These are phyloP conservation scores for Zygnema circumcarinatum DNA, from an alignment of 139 green algal genomes.

Conservation along the genomic window DNA sequence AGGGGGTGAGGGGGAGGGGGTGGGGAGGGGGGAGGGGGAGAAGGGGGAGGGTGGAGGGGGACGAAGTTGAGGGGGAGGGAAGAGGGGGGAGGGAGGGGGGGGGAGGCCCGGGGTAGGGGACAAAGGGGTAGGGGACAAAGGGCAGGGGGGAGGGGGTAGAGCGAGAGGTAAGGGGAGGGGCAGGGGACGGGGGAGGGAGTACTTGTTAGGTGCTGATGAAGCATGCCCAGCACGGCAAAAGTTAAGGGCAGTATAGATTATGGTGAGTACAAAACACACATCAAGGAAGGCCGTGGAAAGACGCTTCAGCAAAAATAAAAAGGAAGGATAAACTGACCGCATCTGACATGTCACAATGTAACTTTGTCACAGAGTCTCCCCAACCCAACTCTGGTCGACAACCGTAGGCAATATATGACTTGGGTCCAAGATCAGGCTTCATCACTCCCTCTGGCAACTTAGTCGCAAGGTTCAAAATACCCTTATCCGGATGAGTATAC, in stretches of 20 bases:
- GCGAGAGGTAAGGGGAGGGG: too few species aligned
- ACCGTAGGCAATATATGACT: slow-evolving; percentile 71
- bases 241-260: too few species aligned
- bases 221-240: too few species aligned
- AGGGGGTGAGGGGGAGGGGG: neutral
- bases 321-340: slow-evolving; percentile 68
- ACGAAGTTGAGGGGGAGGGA: neutral
- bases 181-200: too few species aligned
- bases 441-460: slow-evolving; percentile 40
- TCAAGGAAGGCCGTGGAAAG: too few species aligned
- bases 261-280: too few species aligned
- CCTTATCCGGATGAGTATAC: slow-evolving; percentile 69
- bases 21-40: neutral
- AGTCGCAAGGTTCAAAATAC: slow-evolving; percentile 68
- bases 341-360: slow-evolving; percentile 87
- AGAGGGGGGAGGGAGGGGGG: too few species aligned
- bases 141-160: too few species aligned
- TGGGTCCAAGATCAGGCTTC: slow-evolving; percentile 74
- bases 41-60: neutral
- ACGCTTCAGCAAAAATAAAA: neutral
- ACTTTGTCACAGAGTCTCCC: slow-evolving; percentile 86
- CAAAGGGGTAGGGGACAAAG: too few species aligned
- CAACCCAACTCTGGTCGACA: slow-evolving; percentile 65
- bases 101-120: too few species aligned
- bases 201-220: too few species aligned